Evolutionary conservation across 225 moss, liverwort and hornwort species (phyloP), one percentile per base, ranked within the genome.

Genomic region (Bryoerythrophyllum caledonicum): DNA sequence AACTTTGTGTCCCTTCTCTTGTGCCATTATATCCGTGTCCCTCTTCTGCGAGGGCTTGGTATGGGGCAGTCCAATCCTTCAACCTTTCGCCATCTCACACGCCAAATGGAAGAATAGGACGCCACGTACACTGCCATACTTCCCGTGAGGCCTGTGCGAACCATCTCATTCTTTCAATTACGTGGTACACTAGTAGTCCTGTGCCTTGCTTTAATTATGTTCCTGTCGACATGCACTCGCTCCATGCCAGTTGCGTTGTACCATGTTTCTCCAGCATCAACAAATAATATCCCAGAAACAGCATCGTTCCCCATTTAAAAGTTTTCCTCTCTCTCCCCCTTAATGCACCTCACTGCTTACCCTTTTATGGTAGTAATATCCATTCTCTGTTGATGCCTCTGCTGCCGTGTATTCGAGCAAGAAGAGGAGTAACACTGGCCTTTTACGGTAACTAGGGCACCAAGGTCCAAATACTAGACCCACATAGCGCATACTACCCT

Each of bases 71-170:
- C 40, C 26, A 46, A 28, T 48, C 60, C 32, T 32, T 44, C 73
- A 23, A 9, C 73, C 23, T 51, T 16, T 65, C 63, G 17, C 53
- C 32, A 38, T 74, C 66, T 62, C 73, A 34, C 67, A 76, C 58
- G 75, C 43, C 72, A 46, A 58, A 25, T 27, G 41, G 56, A 57
- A n/a, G 43, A 44, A 30, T 28, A 49, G 17, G 17, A 67, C 67
- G 15, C 15, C 49, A 12, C 3, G 41, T 25, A 20, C 20, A 51
- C 60, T 61, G 68, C 61, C 21, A 69, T 40, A 20, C 17, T 58
- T 62, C 70, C 54, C 44, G 77, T 69, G 69, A 77, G 27, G 21
- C 68, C 77, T 19, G 51, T 49, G 68, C 61, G 34, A 52, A 11
- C 32, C 23, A 60, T 76, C 60, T 35, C 60, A 49, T 26, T 67